A percentile compares a stretch with the other conserved stretches of the same genome.
Evolutionary conservation across 805 yeast genomes (phyloP).

Genomic region (Lachancea dasiensis): DNA sequence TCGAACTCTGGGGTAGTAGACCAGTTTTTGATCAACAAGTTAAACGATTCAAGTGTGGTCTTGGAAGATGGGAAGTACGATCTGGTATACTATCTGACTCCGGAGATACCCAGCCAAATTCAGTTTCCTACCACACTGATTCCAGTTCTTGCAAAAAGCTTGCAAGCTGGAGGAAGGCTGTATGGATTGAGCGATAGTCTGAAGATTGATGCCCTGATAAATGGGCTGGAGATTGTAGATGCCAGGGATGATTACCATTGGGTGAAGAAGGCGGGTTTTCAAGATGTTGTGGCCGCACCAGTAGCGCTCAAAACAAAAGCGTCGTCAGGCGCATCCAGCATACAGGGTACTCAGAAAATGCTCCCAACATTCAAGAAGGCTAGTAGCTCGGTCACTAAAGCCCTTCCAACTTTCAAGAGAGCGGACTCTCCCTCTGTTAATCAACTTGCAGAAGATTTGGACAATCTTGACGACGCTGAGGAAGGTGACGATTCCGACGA

Average conservation of each 20-base stretch:
- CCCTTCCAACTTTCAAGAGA: slow-evolving; percentile 30
- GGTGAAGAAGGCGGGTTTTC: slow-evolving; percentile 46
- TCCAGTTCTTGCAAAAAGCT: slow-evolving; percentile 34
- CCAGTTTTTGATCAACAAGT: slow-evolving; percentile 55
- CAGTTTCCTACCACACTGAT: slow-evolving; percentile 44
- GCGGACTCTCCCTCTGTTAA: slow-evolving; percentile 4
- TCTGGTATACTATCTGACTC: slow-evolving; percentile 50
- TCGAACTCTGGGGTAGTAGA: slow-evolving; percentile 32
- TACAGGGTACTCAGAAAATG: slow-evolving; percentile 15
- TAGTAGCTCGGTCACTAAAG: slow-evolving; percentile 10
- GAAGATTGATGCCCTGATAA: slow-evolving; percentile 55
- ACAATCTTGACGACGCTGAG: slow-evolving; percentile 28
- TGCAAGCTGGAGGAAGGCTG: slow-evolving; percentile 42
- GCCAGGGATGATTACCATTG: slow-evolving; percentile 41
- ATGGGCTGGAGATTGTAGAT: slow-evolving; percentile 46
- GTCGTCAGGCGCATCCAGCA: slow-evolving; percentile 1
- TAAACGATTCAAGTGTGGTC: slow-evolving; percentile 43
- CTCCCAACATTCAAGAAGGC: slow-evolving; percentile 26
- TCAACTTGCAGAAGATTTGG: slow-evolving; percentile 3
- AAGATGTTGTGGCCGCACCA: slow-evolving; percentile 29
- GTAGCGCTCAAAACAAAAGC: slow-evolving; percentile 29
- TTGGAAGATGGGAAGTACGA: slow-evolving; percentile 37
- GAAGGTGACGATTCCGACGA: slow-evolving; percentile 27
- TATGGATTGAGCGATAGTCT: slow-evolving; percentile 42
- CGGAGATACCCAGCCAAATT: slow-evolving; percentile 40